Evolutionary conservation across 2,329 filamentous ascomycete species (phyloP).

Genomic region (Alternaria brassicae): DNA sequence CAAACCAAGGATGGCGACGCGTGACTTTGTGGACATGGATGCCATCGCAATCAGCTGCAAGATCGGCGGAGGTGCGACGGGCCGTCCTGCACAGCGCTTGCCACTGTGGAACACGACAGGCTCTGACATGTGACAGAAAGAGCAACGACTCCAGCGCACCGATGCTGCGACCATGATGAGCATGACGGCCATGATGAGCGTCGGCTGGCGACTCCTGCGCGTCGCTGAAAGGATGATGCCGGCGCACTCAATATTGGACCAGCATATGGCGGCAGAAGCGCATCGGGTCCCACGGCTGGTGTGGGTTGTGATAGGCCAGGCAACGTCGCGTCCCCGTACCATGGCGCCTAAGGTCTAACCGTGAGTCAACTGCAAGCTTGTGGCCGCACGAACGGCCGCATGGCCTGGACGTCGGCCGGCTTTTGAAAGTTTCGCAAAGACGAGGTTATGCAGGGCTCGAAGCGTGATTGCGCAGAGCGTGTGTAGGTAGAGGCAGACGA

Average conservation of each 20-base stretch:
- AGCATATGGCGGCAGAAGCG: conserved; percentile 37
- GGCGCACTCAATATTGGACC: conserved; percentile 16
- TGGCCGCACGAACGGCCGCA: conserved; percentile 36
- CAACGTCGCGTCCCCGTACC: conserved; percentile 28
- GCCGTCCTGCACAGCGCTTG: conserved; percentile 36
- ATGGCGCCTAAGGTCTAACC: conserved; percentile 24
- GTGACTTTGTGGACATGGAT: conserved; percentile 38
- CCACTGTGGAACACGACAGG: conserved; percentile 36
- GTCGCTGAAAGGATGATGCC: conserved; percentile 26
- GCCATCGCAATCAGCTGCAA: conserved; percentile 16
- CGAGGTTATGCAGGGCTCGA: conserved; percentile 18
- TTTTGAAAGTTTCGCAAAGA: conserved; percentile 14
- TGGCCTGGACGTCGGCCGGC: conserved; percentile 19
- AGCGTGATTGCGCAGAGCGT: background rate
- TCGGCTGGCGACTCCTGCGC: conserved; percentile 21
- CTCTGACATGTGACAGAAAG: conserved; percentile 40
- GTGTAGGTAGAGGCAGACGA: background rate
- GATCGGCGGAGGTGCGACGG: conserved; percentile 40
- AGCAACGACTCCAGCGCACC: background rate
- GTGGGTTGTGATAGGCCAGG: conserved; percentile 36
- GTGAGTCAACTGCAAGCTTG: conserved; percentile 22
- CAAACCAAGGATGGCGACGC: conserved; percentile 21
- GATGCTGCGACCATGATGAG: conserved; percentile 7
- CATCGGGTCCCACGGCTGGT: conserved; percentile 24
- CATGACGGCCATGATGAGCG: conserved; percentile 9